These are phyloP conservation scores for Parathielavia appendiculata DNA, from an alignment of 495 filamentous ascomycete species.

Conservation along the genomic window DNA sequence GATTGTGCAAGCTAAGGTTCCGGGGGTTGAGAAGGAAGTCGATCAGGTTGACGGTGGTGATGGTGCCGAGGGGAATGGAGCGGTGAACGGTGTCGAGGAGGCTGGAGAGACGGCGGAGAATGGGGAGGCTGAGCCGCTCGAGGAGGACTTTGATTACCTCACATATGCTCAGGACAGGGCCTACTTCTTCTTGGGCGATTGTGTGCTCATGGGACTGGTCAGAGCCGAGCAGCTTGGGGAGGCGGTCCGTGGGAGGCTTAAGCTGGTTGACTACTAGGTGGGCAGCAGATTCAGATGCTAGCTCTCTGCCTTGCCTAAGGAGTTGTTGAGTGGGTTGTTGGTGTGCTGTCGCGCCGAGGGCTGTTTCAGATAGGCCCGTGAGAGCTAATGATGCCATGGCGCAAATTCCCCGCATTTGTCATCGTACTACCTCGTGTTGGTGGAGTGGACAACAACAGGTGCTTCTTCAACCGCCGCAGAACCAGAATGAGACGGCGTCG, in stretches of 20 bases:
- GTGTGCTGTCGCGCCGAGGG: background rate
- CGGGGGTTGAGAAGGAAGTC: slow-evolving; percentile 37
- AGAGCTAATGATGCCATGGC: no score
- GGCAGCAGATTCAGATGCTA: no score
- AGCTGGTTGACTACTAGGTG: slow-evolving; percentile 53
- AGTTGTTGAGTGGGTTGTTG: background rate
- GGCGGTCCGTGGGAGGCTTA: slow-evolving; percentile 52
- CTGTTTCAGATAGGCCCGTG: no score
- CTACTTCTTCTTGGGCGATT: slow-evolving; percentile 89
- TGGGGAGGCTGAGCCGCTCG: slow-evolving; percentile 38
- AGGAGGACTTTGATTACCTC: slow-evolving; percentile 80
- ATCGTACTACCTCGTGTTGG: background rate
- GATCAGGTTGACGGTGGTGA: background rate
- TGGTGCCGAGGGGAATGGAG: slow-evolving; percentile 19
- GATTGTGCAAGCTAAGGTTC: slow-evolving; percentile 85
- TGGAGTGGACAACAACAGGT: no score
- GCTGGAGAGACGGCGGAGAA: slow-evolving; percentile 47
- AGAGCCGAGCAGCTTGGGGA: slow-evolving; percentile 67
- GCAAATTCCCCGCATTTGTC: background rate
- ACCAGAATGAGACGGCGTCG: no score
- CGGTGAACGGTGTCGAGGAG: slow-evolving; percentile 36
- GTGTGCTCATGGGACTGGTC: slow-evolving; percentile 65
- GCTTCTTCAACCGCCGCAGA: no score
- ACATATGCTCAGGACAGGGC: slow-evolving; percentile 87
- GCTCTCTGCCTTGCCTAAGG: background rate